Conservation (phyloP, 2,329 filamentous ascomycete genomes). For the Fusarium oxysporum region DNA sequence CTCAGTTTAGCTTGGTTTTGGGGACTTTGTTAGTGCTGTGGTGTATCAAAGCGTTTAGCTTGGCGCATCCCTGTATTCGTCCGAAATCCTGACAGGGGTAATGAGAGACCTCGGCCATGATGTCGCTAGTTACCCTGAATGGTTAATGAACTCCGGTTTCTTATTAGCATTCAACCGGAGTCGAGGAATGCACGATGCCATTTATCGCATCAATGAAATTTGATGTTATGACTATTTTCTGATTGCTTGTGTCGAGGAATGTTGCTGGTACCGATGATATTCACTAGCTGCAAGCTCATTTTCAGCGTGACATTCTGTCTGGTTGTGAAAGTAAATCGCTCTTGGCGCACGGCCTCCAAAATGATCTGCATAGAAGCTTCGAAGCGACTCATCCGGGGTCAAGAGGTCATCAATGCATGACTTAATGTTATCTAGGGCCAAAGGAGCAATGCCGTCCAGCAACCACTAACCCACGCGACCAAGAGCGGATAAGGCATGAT, state of each 20-base stretch:
- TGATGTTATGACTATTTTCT: no score
- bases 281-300: no score
- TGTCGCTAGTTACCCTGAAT: not conserved
- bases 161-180: not conserved
- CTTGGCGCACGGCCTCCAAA: not conserved
- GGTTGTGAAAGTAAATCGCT: not conserved
- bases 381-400: not conserved
- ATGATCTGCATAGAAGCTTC: not conserved
- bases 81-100: not conserved
- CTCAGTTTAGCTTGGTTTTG: not conserved
- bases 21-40: not conserved
- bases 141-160: not conserved
- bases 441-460: not conserved
- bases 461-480: not conserved
- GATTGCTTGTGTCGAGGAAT: not conserved
- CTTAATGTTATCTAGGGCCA: not conserved
- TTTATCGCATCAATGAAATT: not conserved
- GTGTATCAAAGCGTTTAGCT: not conserved
- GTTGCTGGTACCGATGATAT: no score
- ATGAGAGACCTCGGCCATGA: not conserved
- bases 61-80: not conserved
- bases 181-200: accelerated
- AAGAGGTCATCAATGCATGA: not conserved
- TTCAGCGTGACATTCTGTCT: not conserved
- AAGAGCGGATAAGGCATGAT: slow-evolving; percentile 21